Evolutionary conservation across 2,329 filamentous ascomycete species (phyloP), one percentile per base, ranked within the genome.

Genomic region (Paraphoma chrysanthemicola): DNA sequence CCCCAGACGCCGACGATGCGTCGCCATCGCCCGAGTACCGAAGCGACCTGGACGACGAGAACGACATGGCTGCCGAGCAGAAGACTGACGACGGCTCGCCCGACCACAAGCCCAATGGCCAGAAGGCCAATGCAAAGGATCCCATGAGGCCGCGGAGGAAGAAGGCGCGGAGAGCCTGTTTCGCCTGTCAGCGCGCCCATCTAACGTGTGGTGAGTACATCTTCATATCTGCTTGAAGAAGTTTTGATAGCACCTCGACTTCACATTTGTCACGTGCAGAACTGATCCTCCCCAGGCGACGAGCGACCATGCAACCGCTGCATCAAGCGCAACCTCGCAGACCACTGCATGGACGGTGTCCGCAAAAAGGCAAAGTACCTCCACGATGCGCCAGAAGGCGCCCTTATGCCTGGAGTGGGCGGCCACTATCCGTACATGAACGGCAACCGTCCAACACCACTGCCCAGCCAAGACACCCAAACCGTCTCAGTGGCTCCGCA

Each of bases 321-420:
- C 77, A 92, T 98, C 68, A 97, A 97, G 78, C 90, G 95, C 68
- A 92, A 92, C 44, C 86, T 98, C 18, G 91, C 93, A 70, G 93
- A 97, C 75, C 88, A 88, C 59, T 99, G 95, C 73, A 93, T 97
- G 77, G 95, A 99, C 74, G 95, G 95, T 51, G 93, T 98, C 49
- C 90, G 95, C 62, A 99, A 99, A 79, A 99, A 98, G 84, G 95
- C 95, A 50, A 99, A 99, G 78, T 99, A 99, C 77, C 90, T 99
- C 54, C 93, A 98, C 73, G 95, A 98, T 83, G 93, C 94, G 28
- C 93, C 94, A 36, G 88, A 92, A 50, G 93, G 96, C 75, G 93
- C 93, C 44, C 83, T 97, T 60, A 86, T 94, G 73, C 92, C 93
- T n/a, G 92, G 95, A 42, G 84, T 95, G 46, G 88, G 89, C 5